phyloP scores from a whole-genome alignment of 768 basidiomycete species.

The Antrodiella citrinella region DNA sequence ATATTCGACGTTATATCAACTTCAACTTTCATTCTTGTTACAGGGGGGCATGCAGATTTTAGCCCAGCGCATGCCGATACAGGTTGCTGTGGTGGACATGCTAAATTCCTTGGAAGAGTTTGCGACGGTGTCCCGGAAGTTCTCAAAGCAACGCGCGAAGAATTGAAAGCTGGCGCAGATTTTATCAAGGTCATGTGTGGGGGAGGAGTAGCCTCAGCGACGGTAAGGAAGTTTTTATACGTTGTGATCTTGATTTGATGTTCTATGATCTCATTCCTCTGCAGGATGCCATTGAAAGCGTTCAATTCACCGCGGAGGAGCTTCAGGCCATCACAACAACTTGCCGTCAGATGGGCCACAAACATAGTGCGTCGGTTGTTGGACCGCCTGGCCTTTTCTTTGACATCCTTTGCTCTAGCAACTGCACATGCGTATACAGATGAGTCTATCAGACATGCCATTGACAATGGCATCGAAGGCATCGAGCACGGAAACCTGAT shows the following conservation, averaged over 20 bases:
- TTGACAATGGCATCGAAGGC: constrained; percentile 35
- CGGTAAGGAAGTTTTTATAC: constrained; percentile 15
- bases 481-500: constrained; percentile 43
- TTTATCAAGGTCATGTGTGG: constrained; percentile 35
- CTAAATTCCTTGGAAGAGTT: constrained; percentile 21
- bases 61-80: constrained; percentile 12
- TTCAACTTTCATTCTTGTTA: neutral
- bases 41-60: constrained; percentile 33
- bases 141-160: constrained; percentile 28
- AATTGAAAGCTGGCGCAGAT: constrained; percentile 32
- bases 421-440: constrained; percentile 29
- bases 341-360: constrained; percentile 32
- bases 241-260: neutral
- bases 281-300: constrained; percentile 31
- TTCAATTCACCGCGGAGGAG: constrained; percentile 37
- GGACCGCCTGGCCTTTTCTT: no score
- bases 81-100: constrained; percentile 30
- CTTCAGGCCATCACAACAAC: constrained; percentile 34
- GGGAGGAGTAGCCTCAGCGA: constrained; percentile 35
- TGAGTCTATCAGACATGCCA: constrained; percentile 35
- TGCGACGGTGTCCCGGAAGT: constrained; percentile 32
- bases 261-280: neutral
- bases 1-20: neutral
- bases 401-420: no score
- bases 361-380: constrained; percentile 25